Evolutionary conservation across 129 eudicot species (phyloP).

Genomic region (Artemisia argyi): DNA sequence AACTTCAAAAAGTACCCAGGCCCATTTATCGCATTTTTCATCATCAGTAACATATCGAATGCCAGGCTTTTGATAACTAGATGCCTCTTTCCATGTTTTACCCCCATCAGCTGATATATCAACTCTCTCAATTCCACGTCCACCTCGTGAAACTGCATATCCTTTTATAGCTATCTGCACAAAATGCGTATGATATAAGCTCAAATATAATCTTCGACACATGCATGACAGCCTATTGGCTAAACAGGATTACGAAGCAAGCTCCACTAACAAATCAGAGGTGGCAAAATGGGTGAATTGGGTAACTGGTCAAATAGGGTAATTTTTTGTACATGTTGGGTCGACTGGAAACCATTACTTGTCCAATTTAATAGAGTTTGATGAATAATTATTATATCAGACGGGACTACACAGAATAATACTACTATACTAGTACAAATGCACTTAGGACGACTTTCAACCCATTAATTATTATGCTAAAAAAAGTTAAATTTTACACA

Average conservation of each 20-base stretch:
- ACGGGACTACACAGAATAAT: too few relatives aligned
- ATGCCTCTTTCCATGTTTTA: slow-evolving; percentile 89
- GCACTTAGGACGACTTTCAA: too few relatives aligned
- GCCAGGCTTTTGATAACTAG: slow-evolving; percentile 77
- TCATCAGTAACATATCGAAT: slow-evolving; percentile 70
- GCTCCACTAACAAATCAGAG: neutral
- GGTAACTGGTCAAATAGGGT: too few relatives aligned
- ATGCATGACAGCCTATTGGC: neutral
- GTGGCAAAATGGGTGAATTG: too few relatives aligned
- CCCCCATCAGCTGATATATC: slow-evolving; percentile 95
- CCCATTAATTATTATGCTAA: too few relatives aligned
- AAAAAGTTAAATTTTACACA: too few relatives aligned
- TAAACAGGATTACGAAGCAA: neutral
- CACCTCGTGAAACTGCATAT: slow-evolving; percentile 97
- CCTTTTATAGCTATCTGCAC: slow-evolving; percentile 80
- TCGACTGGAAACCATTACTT: too few relatives aligned
- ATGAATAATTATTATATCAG: too few relatives aligned
- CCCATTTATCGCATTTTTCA: slow-evolving; percentile 84
- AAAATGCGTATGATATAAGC: slow-evolving; percentile 7
- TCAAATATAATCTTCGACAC: neutral
- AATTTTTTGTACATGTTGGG: too few relatives aligned
- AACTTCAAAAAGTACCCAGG: slow-evolving; percentile 93
- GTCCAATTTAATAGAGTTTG: too few relatives aligned
- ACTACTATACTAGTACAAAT: too few relatives aligned
- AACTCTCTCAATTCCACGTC: slow-evolving; percentile 98